Conservation (phyloP, 1,284 basidiomycete genomes). For the Ustilago lituana region DNA sequence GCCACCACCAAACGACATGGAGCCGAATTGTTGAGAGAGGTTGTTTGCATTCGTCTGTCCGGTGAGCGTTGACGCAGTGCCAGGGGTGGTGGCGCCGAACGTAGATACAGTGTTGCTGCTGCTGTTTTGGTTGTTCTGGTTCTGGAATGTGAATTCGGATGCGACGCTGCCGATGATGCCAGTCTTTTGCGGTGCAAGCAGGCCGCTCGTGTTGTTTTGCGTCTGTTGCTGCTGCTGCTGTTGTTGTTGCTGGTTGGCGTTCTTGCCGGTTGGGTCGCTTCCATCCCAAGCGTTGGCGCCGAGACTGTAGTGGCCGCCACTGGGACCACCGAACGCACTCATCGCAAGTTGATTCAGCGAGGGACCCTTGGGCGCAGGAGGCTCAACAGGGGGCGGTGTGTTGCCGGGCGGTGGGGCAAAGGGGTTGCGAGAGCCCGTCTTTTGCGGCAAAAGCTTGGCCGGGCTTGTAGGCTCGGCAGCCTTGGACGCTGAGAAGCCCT, state of each 20-base stretch:
- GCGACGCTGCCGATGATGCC: slow-evolving; percentile 68
- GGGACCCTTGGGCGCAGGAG: slow-evolving; percentile 76
- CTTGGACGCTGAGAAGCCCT: slow-evolving; percentile 67
- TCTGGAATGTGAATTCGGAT: slow-evolving; percentile 64
- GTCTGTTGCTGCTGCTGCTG: slow-evolving; percentile 23
- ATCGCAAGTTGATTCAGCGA: slow-evolving; percentile 82
- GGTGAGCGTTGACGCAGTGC: slow-evolving; percentile 5
- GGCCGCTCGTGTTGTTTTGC: slow-evolving; percentile 15
- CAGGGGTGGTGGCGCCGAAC: slow-evolving; percentile 10
- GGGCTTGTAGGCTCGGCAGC: slow-evolving; percentile 58
- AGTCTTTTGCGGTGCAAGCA: slow-evolving; percentile 61
- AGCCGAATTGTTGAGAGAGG: slow-evolving; percentile 30
- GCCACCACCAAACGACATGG: slow-evolving; percentile 37
- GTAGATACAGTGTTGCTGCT: slow-evolving; percentile 6
- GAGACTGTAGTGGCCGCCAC: slow-evolving; percentile 52
- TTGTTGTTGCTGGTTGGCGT: slow-evolving; percentile 7
- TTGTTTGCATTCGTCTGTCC: slow-evolving; percentile 9
- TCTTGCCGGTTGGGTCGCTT: slow-evolving; percentile 17
- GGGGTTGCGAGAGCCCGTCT: slow-evolving; percentile 93
- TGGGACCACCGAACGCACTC: slow-evolving; percentile 67
- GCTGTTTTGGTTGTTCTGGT: slow-evolving; percentile 12
- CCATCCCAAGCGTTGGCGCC: slow-evolving; percentile 59
- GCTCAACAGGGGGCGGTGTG: slow-evolving; percentile 68
- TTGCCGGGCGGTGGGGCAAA: slow-evolving; percentile 78
- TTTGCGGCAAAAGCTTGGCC: slow-evolving; percentile 79